Base-by-base conservation (phyloP, 2,329 filamentous ascomycete species). In the Pseudocercospora crystallina region DNA sequence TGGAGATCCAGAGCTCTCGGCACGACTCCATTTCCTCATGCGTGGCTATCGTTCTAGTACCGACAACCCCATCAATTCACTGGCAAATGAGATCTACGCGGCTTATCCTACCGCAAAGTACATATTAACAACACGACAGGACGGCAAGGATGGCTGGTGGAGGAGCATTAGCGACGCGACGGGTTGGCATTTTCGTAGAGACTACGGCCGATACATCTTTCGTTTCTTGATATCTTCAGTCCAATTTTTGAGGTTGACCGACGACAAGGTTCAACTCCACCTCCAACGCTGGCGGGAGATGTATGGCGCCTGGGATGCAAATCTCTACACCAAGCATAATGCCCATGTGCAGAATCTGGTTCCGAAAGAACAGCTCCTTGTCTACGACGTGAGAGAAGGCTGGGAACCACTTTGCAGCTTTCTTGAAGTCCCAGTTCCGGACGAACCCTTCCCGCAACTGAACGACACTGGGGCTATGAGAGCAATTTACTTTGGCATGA, bases 321-420 rank as follows among this genome's bases (percentile, higher is more conserved):
- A 5, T 11, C 17, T 40, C 15, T 40, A 40, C 17, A 26, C 17
- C n/a, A 35, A 32, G 37, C 50, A 56, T 15, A 51, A 53, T 49
- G 46, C 37, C 5, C 47, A 44, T 33, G 42, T 56, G 12, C 26
- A 47, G 12, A 26, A 30, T 7, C 14, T 57, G 9, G 41, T 50
- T n/a, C 43, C 37, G n/a, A 38, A 34, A 12, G 65, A 63, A 15
- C 49, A 59, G 3, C 52, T 69, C 13, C 54, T 69, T 4, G 60
- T 63, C 34, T 60, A 61, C 33, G 38, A 53, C 35, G 32, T 57
- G 12, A 48, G 57, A 5, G 53, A 60, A 41, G 61, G 63, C 5
- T 69, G 66, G 66, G 54, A 52, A 35, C 61, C 61, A 2, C 42
- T 67, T 12, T 67, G 65, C 51, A 39, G 58, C 5, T 69, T 67